phyloP scores from a whole-genome alignment of 75 land plant genomes.

The Selaginella moellendorffii region DNA sequence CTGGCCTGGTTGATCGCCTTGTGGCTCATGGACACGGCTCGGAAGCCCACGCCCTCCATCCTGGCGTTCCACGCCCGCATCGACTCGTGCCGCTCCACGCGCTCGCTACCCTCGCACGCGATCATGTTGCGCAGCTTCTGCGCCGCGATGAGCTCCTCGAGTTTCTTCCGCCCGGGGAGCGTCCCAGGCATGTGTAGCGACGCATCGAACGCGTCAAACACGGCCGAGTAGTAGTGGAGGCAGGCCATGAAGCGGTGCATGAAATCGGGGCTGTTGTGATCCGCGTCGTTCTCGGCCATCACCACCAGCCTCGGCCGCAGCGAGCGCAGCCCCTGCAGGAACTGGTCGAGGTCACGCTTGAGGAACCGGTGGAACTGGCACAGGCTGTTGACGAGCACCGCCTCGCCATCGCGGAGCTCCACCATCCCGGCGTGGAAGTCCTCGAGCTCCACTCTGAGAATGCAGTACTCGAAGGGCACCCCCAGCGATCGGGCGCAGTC shows the following conservation, averaged over 20 bases:
- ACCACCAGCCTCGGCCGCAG: conserved; percentile 2
- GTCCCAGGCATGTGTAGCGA: neutral
- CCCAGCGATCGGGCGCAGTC: conserved; percentile 1
- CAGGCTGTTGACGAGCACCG: neutral
- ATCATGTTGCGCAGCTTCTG: conserved; percentile 8
- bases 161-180: neutral
- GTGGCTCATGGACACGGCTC: conserved; percentile 7
- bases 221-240: neutral
- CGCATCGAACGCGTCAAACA: conserved; percentile 1
- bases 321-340: neutral
- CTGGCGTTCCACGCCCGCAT: neutral
- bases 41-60: neutral
- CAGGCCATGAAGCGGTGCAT: neutral
- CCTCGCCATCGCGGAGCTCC: neutral
- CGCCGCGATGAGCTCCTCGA: conserved; percentile 5
- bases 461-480: neutral
- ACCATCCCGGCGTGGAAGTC: conserved; percentile 3
- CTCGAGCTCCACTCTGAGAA: neutral
- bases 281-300: conserved; percentile 7
- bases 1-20: conserved; percentile 1
- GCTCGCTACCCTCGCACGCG: neutral
- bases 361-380: conserved; percentile 3
- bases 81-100: conserved; percentile 5
- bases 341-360: neutral
- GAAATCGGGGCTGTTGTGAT: conserved; percentile 1